Conservation (phyloP, 495 filamentous ascomycete species). For the Xylaria flabelliformis region DNA sequence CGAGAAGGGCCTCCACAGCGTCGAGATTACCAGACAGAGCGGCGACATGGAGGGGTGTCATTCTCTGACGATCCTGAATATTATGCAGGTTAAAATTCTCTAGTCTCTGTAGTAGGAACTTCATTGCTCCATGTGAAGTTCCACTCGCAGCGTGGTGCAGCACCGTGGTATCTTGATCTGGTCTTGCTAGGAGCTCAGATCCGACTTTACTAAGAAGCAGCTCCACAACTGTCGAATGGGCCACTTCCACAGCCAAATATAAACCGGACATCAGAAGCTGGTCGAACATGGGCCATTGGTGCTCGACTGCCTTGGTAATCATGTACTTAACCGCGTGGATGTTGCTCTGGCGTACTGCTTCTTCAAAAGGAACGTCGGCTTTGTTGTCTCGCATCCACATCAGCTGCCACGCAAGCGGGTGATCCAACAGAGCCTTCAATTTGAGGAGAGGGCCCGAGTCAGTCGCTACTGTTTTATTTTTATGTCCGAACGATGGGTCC, state of each 20-base stretch:
- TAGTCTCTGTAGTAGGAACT: neutral
- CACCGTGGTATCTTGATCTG: neutral
- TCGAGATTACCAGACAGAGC: constrained; percentile 3
- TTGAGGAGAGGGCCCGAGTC: no score
- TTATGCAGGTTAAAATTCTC: neutral
- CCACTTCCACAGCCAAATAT: neutral
- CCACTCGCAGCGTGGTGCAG: neutral
- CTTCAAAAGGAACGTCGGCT: no score
- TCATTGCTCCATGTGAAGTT: constrained; percentile 6
- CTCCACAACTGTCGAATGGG: neutral
- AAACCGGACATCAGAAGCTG: neutral
- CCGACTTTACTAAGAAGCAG: constrained; percentile 5
- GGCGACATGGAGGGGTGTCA: constrained; percentile 1
- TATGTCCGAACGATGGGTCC: no score
- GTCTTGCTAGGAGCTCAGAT: neutral
- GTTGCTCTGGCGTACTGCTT: no score
- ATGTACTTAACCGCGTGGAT: neutral
- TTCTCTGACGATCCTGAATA: neutral
- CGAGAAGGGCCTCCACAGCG: constrained; percentile 1
- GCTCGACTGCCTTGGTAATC: neutral
- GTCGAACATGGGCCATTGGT: neutral
- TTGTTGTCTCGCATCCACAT: no score
- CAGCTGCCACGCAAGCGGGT: no score
- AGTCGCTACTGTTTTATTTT: no score
- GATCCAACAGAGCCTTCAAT: no score